phyloP scores from a whole-genome alignment of 2,329 filamentous ascomycete species.

The Aureobasidium sp. region DNA sequence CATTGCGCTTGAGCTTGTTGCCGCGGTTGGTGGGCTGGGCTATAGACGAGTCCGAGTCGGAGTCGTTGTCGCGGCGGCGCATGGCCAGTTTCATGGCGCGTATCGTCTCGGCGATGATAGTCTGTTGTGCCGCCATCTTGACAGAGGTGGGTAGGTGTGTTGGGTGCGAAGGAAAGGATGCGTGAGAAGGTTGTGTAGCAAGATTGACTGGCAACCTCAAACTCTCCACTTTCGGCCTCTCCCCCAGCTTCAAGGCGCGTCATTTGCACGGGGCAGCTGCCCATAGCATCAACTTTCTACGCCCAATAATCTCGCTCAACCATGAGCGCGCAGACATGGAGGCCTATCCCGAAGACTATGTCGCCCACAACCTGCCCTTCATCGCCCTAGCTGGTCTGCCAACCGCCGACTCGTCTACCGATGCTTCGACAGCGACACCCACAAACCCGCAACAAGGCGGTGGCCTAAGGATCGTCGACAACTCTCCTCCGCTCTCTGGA shows the following conservation, averaged over 20 bases:
- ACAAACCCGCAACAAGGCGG: conserved; percentile 31
- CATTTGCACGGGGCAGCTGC: conserved; percentile 1
- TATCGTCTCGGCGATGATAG: conserved; percentile 57
- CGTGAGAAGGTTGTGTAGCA: neutral
- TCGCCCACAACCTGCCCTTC: conserved; percentile 81
- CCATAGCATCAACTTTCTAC: neutral
- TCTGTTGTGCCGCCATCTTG: conserved; percentile 51
- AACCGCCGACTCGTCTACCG: neutral
- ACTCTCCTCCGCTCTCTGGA: conserved; percentile 60
- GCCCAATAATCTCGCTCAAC: neutral
- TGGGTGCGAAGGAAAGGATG: neutral
- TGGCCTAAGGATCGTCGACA: conserved; percentile 60
- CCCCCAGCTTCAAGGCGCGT: conserved; percentile 1
- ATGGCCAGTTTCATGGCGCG: conserved; percentile 61
- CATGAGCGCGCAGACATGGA: conserved; percentile 52
- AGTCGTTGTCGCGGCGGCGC: conserved; percentile 61
- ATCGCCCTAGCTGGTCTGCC: conserved; percentile 71
- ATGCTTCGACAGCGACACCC: neutral
- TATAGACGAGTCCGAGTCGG: conserved; percentile 69
- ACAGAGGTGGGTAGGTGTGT: neutral
- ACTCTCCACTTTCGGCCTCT: neutral
- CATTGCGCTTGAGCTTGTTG: conserved; percentile 70
- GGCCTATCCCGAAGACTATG: conserved; percentile 69
- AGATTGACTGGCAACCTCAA: neutral
- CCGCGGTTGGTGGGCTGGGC: conserved; percentile 65